These are phyloP conservation scores for Mycena sp. DNA, from an alignment of 1,284 basidiomycete genomes.

Conservation along the genomic window DNA sequence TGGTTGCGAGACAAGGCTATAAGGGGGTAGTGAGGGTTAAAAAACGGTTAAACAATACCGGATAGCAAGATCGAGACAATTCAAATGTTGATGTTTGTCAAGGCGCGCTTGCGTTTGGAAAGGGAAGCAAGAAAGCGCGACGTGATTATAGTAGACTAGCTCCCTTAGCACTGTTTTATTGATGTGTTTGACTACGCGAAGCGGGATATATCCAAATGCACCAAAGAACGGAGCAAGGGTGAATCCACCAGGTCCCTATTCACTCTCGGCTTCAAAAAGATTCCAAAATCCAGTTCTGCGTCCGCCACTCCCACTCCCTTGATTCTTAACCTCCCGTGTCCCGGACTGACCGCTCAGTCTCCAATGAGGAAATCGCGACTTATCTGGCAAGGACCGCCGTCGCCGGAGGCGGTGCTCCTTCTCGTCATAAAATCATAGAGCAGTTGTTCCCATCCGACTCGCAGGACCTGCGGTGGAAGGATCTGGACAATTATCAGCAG, in stretches of 20 bases:
- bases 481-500: conserved; percentile 13
- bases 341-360: conserved; percentile 22
- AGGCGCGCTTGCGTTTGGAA: too few species aligned
- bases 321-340: conserved; percentile 14
- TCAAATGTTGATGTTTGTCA: too few species aligned
- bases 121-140: too few species aligned
- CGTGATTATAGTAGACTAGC: too few species aligned
- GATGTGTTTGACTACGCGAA: too few species aligned
- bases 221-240: background rate
- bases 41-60: too few species aligned
- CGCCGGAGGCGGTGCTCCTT: conserved; percentile 27
- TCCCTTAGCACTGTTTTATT: too few species aligned
- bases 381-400: conserved; percentile 22
- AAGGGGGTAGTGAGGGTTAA: too few species aligned
- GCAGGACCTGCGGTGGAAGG: background rate
- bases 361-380: conserved; percentile 10
- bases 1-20: too few species aligned
- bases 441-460: background rate
- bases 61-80: too few species aligned
- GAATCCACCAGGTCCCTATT: background rate
- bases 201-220: conserved; percentile 14
- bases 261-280: background rate
- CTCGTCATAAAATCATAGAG: background rate
- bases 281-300: background rate
- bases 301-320: background rate